These are phyloP conservation scores for Silene latifolia DNA, from an alignment of 148 eudicot genomes.

Conservation along the genomic window DNA sequence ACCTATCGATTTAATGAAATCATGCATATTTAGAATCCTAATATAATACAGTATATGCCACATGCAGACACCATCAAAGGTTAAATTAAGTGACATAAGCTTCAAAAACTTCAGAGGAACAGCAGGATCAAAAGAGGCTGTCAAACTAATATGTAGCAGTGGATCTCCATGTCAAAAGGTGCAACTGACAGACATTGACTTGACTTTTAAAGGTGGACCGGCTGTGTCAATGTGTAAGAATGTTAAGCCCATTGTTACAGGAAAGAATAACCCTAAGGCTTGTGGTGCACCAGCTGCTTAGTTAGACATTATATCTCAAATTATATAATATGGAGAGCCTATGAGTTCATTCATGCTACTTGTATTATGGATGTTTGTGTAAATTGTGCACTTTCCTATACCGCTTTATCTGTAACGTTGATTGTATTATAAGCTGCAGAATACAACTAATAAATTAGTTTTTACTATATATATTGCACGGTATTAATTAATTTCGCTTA, in stretches of 20 bases:
- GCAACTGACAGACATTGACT: slow-evolving; percentile 40
- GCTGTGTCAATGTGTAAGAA: slow-evolving; percentile 33
- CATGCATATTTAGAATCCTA: background rate
- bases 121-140: slow-evolving; percentile 27
- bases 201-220: slow-evolving; percentile 34
- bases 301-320: too few relatives aligned
- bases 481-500: too few relatives aligned
- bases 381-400: too few relatives aligned
- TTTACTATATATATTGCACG: too few relatives aligned
- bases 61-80: slow-evolving; percentile 37
- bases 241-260: slow-evolving; percentile 31
- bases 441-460: too few relatives aligned
- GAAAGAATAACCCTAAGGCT: slow-evolving; percentile 28
- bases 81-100: slow-evolving; percentile 45
- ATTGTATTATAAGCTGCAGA: too few relatives aligned
- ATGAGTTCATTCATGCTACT: too few relatives aligned
- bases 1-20: background rate
- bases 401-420: too few relatives aligned
- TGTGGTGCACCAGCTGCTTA: slow-evolving; percentile 21
- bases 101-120: slow-evolving; percentile 44
- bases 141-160: slow-evolving; percentile 41
- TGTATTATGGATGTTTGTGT: too few relatives aligned
- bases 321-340: too few relatives aligned
- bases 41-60: background rate
- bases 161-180: slow-evolving; percentile 38